Evolutionary conservation across 1,284 basidiomycete genomes (phyloP), one percentile per base, ranked within the genome.

Genomic region (Cerioporus squamosus): DNA sequence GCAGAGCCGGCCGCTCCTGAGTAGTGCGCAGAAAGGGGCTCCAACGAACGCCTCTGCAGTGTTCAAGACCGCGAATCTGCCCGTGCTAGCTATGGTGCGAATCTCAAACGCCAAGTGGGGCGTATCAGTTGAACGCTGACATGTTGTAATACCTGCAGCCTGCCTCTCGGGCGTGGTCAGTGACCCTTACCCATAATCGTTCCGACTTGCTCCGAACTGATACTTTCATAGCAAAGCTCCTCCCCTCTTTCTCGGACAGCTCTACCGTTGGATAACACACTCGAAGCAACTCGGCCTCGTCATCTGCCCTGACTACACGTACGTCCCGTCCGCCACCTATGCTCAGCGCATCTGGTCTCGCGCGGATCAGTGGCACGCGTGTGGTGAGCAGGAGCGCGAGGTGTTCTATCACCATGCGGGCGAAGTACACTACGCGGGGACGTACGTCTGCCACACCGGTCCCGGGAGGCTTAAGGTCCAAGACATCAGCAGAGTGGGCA

Each of bases 301-400:
- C 29, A 29, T 55, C 22, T 55, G 52, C 31, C 53, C 57, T 5
- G 53, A 55, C 5, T 59, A 38, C 38, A 31, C 51, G n/a, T 51
- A 59, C 44, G 53, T 44, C 8, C 43, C 48, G 4, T 51, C 24
- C 15, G 18, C 6, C 17, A 50, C 44, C 4, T 57, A 47, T 42
- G 2, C 17, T 5, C 26, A 50, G 29, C 38, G 24, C 12, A 22
- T 33, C 12, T 59, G 53, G 57, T 23, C 49, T 14, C 44, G 51
- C 18, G n/a, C 46, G 31, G 22, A 53, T 20, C 18, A 33, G 22
- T 44, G 44, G 44, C 49, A 46, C 38, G 52, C 49, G 10, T 55
- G 49, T 31, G 48, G 38, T 2, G 57, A 59, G 18, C 43, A 50
- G 47, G 40, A 51, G 2, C 53, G 48, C 39, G 57, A 55, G 57